Evolutionary conservation across 2,329 filamentous ascomycete species (phyloP), one percentile per base, ranked within the genome.

Genomic region (Alternaria alternata): DNA sequence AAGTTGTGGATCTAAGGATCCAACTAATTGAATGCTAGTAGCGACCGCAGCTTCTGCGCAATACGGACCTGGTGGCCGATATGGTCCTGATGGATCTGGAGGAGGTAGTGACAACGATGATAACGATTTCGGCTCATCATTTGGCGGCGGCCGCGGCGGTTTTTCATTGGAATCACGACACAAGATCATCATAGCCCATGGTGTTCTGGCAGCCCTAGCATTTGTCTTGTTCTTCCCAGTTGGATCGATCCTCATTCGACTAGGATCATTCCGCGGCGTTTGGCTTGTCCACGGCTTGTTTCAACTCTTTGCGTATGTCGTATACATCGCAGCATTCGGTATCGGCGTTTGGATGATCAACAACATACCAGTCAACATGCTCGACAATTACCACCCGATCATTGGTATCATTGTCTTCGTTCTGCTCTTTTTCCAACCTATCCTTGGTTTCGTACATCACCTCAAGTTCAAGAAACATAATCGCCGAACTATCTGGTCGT

Each of bases 341-440:
- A 64, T 87, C 1, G 86, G 86, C 1, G 73, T 87, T 51, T 82
- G 80, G 48, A 73, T 87, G 32, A 83, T 81, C 7, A 76, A 73
- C n/a, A 68, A 68, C 26, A 63, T 72, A 1, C 73, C 69, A 7
- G 54, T 68, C 20, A 67, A 63, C 28, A 51, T 76, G 9, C 54
- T 73, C 7, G 49, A 65, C 80, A 42, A 75, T 51, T 81, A 83
- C 49, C 86, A 88, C 63, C 78, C 83, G 1, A 80, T 86, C 61
- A 85, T 88, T 47, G 86, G 86, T 11, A 80, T 85, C 6, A 73
- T 86, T 16, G 78, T 86, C 3, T 75, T 87, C 34, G 74, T 75
- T 0, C 62, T 78, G 4, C 71, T 91, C 2, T 78, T 88, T 11
- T 84, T 89, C 63, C 84, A 86, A 62, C 86, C 85, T 0, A 70